A percentile compares a stretch with the other conserved stretches of the same genome.
phyloP scores from a whole-genome alignment of 306 rosid species.

The Betula pendula region DNA sequence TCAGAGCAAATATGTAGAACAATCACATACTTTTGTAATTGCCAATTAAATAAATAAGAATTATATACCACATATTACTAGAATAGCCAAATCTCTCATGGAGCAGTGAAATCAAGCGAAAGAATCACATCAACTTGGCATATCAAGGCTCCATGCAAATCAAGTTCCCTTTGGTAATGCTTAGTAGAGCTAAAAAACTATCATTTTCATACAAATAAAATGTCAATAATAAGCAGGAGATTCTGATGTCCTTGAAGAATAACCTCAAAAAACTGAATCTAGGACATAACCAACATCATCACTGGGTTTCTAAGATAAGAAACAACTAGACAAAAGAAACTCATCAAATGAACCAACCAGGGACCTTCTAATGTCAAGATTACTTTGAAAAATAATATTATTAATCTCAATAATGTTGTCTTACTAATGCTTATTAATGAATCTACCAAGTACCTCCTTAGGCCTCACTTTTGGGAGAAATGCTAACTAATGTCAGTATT shows the following conservation, averaged over 20 bases:
- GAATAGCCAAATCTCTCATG: neutral
- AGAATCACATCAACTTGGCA: conserved; percentile 10
- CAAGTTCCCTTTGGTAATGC: conserved; percentile 86
- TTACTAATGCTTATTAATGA: too few relatives aligned
- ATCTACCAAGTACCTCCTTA: too few relatives aligned
- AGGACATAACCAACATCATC: conserved; percentile 24
- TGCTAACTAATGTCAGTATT: conserved; percentile 40
- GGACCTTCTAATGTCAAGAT: conserved; percentile 89
- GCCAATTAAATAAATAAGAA: neutral
- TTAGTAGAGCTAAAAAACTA: conserved; percentile 89
- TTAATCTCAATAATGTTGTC: too few relatives aligned
- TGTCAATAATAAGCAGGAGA: conserved; percentile 18
- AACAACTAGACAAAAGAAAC: conserved; percentile 91
- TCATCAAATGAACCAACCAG: conserved; percentile 98
- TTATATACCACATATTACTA: neutral
- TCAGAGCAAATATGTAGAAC: neutral
- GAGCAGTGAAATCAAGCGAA: conserved; percentile 3
- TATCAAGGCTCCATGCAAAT: conserved; percentile 36
- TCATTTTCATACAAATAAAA: conserved; percentile 54
- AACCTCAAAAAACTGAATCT: conserved; percentile 19
- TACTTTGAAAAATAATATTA: too few relatives aligned
- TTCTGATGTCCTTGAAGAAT: conserved; percentile 15
- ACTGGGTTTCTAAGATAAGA: conserved; percentile 57
- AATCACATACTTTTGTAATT: neutral
- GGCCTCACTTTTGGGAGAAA: conserved; percentile 48